These are phyloP conservation scores for Penicillium malachiteum DNA, from an alignment of 495 filamentous ascomycete species.

Conservation along the genomic window DNA sequence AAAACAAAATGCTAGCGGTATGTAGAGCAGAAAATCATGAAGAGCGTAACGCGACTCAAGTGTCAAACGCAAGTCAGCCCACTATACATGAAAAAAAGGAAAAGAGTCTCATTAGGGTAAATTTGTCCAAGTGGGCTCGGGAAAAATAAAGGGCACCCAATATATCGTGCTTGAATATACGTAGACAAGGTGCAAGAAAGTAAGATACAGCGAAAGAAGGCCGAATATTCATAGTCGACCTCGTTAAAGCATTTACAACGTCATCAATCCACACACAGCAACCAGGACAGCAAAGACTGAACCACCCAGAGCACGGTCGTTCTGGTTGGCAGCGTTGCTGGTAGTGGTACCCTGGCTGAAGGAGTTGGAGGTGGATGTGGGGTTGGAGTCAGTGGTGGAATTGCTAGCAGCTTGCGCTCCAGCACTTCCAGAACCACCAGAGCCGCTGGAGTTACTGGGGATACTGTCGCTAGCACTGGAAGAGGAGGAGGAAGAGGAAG, in stretches of 20 bases:
- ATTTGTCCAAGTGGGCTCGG: no score
- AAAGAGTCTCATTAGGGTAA: no score
- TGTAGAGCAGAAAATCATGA: no score
- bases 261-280: conserved; percentile 53
- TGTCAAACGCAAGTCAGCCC: no score
- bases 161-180: conserved; percentile 8
- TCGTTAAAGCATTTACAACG: conserved; percentile 43
- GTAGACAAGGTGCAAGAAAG: conserved; percentile 15
- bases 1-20: background rate
- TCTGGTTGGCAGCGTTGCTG: conserved; percentile 30
- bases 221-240: background rate
- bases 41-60: no score
- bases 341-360: conserved; percentile 28
- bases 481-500: conserved; percentile 21
- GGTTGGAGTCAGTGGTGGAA: conserved; percentile 22
- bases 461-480: conserved; percentile 35
- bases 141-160: no score
- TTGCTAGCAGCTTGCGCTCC: background rate
- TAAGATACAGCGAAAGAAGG: conserved; percentile 6
- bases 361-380: conserved; percentile 11
- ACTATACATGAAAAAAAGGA: no score
- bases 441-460: conserved; percentile 35
- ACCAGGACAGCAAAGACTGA: conserved; percentile 58
- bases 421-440: conserved; percentile 20
- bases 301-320: conserved; percentile 48